Percentiles rank a stretch among this genome's conserved stretches.
Conservation (phyloP, 768 basidiomycete genomes). For the Suillus fuscotomentosus region DNA sequence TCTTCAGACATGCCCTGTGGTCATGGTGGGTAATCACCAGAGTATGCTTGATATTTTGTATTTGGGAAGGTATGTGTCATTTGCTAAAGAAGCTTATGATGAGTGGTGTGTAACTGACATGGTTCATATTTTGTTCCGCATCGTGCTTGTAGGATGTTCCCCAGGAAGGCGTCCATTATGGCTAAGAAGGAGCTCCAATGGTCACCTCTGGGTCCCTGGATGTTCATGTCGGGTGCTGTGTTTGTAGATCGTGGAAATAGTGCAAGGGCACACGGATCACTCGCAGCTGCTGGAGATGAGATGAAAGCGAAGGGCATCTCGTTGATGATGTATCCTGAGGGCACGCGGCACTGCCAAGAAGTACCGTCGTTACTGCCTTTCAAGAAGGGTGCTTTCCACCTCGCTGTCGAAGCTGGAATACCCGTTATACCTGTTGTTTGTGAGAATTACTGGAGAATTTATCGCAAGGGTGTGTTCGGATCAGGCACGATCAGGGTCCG, state of each 20-base stretch:
- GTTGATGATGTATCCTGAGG: constrained; percentile 96
- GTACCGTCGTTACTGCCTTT: constrained; percentile 74
- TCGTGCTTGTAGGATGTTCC: constrained; percentile 62
- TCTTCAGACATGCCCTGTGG: constrained; percentile 64
- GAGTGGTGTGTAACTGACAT: not conserved
- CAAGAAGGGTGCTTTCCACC: constrained; percentile 98
- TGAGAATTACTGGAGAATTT: constrained; percentile 92
- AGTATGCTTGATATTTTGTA: constrained; percentile 87
- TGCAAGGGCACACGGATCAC: constrained; percentile 66
- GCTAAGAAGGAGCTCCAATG: constrained; percentile 88
- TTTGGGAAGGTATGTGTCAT: constrained; percentile 63
- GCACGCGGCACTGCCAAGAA: constrained; percentile 76
- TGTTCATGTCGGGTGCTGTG: constrained; percentile 86
- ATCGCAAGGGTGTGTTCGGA: constrained; percentile 75
- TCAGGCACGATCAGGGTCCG: constrained; percentile 75
- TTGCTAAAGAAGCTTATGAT: not conserved
- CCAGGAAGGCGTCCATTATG: constrained; percentile 81
- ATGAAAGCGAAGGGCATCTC: constrained; percentile 74
- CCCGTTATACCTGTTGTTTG: constrained; percentile 91
- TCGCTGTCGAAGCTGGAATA: constrained; percentile 86
- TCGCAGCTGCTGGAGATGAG: constrained; percentile 71
- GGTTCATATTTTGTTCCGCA: constrained; percentile 7
- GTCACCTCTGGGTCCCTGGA: constrained; percentile 88
- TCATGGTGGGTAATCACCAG: constrained; percentile 90
- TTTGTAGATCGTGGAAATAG: constrained; percentile 89